These are phyloP conservation scores for Fusarium pseudonygamai DNA, from an alignment of 2,329 filamentous ascomycete species.

Conservation along the genomic window DNA sequence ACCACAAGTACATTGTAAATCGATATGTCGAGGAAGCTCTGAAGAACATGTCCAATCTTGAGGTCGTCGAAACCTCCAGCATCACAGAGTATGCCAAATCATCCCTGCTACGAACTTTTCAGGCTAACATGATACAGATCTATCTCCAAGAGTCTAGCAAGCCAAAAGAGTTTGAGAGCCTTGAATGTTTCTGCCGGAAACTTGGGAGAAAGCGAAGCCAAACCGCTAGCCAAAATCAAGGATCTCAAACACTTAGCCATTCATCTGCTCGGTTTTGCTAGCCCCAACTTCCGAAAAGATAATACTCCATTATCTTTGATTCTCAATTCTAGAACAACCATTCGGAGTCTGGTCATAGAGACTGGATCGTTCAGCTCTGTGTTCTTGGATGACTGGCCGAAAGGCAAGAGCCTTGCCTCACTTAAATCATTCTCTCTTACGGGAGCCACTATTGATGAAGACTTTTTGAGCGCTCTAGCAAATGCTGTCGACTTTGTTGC, in stretches of 20 bases:
- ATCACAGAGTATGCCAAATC: slow-evolving; percentile 18
- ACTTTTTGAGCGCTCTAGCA: not conserved
- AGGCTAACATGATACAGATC: slow-evolving; percentile 12
- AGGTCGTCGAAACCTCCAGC: slow-evolving; percentile 12
- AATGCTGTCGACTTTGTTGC: slow-evolving; percentile 18
- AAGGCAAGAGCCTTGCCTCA: not conserved
- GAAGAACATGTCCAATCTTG: slow-evolving; percentile 20
- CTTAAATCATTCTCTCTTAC: slow-evolving; percentile 22
- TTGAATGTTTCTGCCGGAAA: not conserved
- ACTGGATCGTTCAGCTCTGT: not conserved
- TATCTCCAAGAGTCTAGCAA: slow-evolving; percentile 17
- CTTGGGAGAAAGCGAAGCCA: not conserved
- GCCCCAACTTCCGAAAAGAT: too few relatives aligned
- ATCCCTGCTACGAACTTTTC: accelerated
- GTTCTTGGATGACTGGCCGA: not conserved
- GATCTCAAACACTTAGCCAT: slow-evolving; percentile 27
- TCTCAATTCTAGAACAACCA: slow-evolving; percentile 28
- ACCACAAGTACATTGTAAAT: slow-evolving; percentile 19
- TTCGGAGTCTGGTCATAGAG: not conserved
- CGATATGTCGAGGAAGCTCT: slow-evolving; percentile 34
- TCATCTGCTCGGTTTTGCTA: not conserved
- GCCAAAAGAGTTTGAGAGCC: slow-evolving; percentile 17
- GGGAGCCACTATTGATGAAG: not conserved
- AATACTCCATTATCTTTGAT: not conserved
- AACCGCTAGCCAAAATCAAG: slow-evolving; percentile 6